Evolutionary conservation across 2,329 filamentous ascomycete genomes (phyloP), one percentile per base, ranked within the genome.

Genomic region (Colletotrichum tropicale): DNA sequence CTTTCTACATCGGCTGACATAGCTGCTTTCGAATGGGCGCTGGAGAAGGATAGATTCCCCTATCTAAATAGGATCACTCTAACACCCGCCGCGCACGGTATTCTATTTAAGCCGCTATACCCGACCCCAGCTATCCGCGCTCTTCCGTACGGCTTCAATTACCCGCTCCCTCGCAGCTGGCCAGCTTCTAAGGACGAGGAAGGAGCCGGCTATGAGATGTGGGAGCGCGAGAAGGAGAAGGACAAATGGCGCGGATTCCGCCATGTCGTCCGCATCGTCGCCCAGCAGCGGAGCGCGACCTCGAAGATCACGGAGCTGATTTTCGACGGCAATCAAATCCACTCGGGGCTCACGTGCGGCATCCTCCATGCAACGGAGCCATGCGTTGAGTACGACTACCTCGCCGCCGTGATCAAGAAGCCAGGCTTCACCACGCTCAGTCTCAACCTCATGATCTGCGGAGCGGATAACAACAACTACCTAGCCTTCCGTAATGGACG

Each of bases 91-190:
- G 79, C 84, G 1, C 86, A 88, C 74, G 84, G 84, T 0, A 77
- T 80, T 60, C 72, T 83, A 0, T 82, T 83, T 12, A 65, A 75
- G 1, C 86, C 86, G 1, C 74, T 82, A 0, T 88, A 88, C 66
- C 77, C 84, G 21, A 88, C 86, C 1, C 86, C 86, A 1, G 85
- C 85, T 78, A 85, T 86, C 36, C 84, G 85, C 8, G 80, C 82
- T 5, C 82, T 88, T 15, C 85, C 85, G 0, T 64, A 74, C 3
- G 83, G 84, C 8, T 86, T 88, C 56, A 84, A 83, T n/a, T 87
- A 87, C 71, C 83, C 83, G 2, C 78, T 85, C 13, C 82, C 84
- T 2, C 81, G 80, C 24, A 81, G 82, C 16, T 84, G 83, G 84
- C 80, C 79, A 18, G 32, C 69, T n/a, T 9, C 28, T 4, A 21